phyloP scores from a whole-genome alignment of 2,329 filamentous ascomycete genomes.

The Coniochaeta pulveracea region DNA sequence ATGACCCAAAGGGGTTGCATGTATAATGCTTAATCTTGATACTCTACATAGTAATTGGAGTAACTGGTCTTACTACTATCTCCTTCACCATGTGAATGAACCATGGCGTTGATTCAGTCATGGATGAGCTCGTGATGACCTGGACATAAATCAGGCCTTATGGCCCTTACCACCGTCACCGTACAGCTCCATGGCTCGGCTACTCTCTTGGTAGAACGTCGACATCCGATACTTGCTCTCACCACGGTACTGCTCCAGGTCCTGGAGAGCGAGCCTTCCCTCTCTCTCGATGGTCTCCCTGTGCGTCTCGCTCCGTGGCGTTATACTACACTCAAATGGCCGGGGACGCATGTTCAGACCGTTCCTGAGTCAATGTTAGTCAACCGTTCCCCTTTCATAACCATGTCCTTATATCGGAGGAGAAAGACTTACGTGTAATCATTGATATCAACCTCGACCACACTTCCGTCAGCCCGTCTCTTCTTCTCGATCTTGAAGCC shows the following conservation, averaged over 20 bases:
- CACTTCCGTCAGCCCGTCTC: constrained; percentile 25
- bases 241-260: constrained; percentile 39
- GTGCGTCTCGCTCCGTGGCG: constrained; percentile 35
- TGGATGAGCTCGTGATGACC: too few species aligned
- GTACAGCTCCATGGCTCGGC: constrained; percentile 2
- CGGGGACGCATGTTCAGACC: constrained; percentile 47
- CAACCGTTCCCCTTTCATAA: not conserved
- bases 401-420: not conserved
- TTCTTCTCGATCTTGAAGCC: constrained; percentile 37
- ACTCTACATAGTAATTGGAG: too few species aligned
- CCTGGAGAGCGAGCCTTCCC: constrained; percentile 36
- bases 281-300: constrained; percentile 37
- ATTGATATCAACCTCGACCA: constrained; percentile 45
- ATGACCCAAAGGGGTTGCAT: too few species aligned
- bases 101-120: too few species aligned
- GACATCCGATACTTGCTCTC: constrained; percentile 47
- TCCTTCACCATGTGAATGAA: too few species aligned
- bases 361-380: constrained; percentile 18
- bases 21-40: too few species aligned
- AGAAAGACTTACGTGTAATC: constrained; percentile 17
- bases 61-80: too few species aligned
- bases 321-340: constrained; percentile 42
- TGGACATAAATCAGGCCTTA: too few species aligned
- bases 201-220: constrained; percentile 30
- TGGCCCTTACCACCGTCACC: too few species aligned